Evolutionary conservation across 805 yeast genomes (phyloP).

Genomic region (Candida tammaniensis): DNA sequence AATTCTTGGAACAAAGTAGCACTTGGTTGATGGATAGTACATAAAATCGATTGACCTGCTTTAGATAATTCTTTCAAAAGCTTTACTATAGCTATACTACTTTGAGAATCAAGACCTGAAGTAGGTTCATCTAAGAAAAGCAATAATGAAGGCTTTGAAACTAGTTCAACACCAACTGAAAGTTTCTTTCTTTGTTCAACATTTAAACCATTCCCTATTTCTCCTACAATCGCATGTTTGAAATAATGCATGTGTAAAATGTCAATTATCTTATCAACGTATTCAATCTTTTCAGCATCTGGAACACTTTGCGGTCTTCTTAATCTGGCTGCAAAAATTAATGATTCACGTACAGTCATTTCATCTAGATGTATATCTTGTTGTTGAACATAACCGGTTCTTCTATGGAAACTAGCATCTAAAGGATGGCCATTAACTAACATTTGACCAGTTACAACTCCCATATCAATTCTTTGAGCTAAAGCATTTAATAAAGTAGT

Average conservation of each 20-base stretch:
- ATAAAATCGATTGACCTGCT: constrained; percentile 61
- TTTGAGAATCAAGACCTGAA: constrained; percentile 54
- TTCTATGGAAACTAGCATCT: constrained; percentile 51
- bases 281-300: constrained; percentile 23
- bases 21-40: constrained; percentile 56
- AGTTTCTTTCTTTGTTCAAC: constrained; percentile 73
- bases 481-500: constrained; percentile 33
- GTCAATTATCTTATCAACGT: constrained; percentile 50
- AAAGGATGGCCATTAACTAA: constrained; percentile 22
- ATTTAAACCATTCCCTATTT: constrained; percentile 33
- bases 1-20: constrained; percentile 41
- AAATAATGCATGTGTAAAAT: constrained; percentile 57
- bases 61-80: constrained; percentile 44
- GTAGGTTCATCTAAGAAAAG: constrained; percentile 63
- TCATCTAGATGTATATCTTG: constrained; percentile 71
- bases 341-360: constrained; percentile 74
- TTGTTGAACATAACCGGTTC: constrained; percentile 76
- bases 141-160: constrained; percentile 64
- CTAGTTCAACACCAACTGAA: constrained; percentile 74
- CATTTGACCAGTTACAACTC: constrained; percentile 19
- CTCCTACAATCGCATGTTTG: constrained; percentile 74
- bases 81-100: constrained; percentile 55
- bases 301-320: constrained; percentile 58
- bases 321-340: constrained; percentile 66
- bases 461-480: constrained; percentile 45